Evolutionary conservation across 495 filamentous ascomycete species (phyloP), one percentile per base, ranked within the genome.

Genomic region (Xylaria longipes): DNA sequence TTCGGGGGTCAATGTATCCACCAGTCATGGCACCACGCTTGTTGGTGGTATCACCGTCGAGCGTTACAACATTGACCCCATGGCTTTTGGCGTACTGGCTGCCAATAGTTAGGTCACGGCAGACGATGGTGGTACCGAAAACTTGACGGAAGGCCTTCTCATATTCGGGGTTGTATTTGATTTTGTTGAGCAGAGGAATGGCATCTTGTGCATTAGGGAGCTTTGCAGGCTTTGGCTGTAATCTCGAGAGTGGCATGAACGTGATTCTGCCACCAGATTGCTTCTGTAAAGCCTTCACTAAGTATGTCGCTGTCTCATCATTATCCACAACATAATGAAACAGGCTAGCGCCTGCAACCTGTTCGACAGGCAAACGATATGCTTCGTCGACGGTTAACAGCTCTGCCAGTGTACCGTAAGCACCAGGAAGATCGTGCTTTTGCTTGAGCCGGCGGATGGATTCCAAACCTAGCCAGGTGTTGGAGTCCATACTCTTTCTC

Each of bases 291-390:
- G 91, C 87, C 74, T 95, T 92, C 17, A 94, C 85, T 20, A 97
- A 89, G 65, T 88, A 88, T 1, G 93, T 93, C 0, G 94, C 94
- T 2, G 95, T 98, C 46, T 92, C 89, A 66, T 95, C 95, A 48
- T 91, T 97, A 79, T 99, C 96, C 57, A 97, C 94, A 31, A 99
- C 93, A 74, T 97, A 97, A 81, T 99, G 93, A 82, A 99, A 99
- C 9, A 99, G 84, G 79, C 93, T 97, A 72, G 91, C 91, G 7
- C 96, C 97, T 11, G 94, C 97, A 5, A 94, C 96, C 45, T 96
- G 92, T 78, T 99, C 96, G 20, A 97, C 93, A 5, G 96, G 93
- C 50, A 93, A 91, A 45, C 94, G 90, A 80, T 96, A 98, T 61
- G 88, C 88, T n/a, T 97, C 93, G 63, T 85, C 75, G 48, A 97